phyloP scores from a whole-genome alignment of 768 basidiomycete genomes.

The Lepiota brunneoincarnata region DNA sequence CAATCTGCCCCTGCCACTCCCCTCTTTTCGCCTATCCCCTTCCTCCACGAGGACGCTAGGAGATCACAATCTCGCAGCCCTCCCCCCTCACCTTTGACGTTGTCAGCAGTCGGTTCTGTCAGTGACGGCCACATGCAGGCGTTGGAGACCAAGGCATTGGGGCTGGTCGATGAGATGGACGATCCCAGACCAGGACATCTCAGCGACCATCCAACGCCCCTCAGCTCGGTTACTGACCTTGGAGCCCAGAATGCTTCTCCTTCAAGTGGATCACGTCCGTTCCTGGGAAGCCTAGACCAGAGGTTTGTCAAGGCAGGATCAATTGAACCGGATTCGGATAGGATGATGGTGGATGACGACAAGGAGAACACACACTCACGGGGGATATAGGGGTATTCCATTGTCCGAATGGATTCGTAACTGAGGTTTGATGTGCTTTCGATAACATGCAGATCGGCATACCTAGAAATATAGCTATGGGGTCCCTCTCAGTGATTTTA shows the following conservation, averaged over 20 bases:
- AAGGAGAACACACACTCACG: constrained; percentile 40
- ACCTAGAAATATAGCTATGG: too few species aligned
- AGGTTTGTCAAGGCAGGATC: constrained; percentile 57
- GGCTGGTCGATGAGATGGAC: constrained; percentile 83
- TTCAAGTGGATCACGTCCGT: constrained; percentile 36
- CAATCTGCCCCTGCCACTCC: constrained; percentile 72
- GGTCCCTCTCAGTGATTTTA: too few species aligned
- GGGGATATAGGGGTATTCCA: not conserved
- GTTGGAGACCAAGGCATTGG: constrained; percentile 52
- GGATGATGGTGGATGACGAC: constrained; percentile 54
- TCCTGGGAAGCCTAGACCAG: constrained; percentile 54
- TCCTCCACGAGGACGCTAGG: constrained; percentile 80
- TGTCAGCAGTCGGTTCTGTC: constrained; percentile 30
- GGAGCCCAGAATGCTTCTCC: constrained; percentile 14
- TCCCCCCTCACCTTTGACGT: constrained; percentile 68
- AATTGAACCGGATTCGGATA: constrained; percentile 32
- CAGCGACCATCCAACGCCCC: constrained; percentile 73
- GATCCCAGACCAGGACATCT: constrained; percentile 83
- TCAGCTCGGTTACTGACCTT: constrained; percentile 59
- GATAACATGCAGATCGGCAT: too few species aligned
- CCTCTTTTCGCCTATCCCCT: constrained; percentile 84
- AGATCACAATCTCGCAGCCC: constrained; percentile 79
- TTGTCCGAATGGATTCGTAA: not conserved
- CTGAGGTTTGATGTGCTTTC: too few species aligned
- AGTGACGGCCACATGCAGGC: constrained; percentile 31